phyloP scores from a whole-genome alignment of 768 basidiomycete genomes.

The Termitomyces bulborhizus region DNA sequence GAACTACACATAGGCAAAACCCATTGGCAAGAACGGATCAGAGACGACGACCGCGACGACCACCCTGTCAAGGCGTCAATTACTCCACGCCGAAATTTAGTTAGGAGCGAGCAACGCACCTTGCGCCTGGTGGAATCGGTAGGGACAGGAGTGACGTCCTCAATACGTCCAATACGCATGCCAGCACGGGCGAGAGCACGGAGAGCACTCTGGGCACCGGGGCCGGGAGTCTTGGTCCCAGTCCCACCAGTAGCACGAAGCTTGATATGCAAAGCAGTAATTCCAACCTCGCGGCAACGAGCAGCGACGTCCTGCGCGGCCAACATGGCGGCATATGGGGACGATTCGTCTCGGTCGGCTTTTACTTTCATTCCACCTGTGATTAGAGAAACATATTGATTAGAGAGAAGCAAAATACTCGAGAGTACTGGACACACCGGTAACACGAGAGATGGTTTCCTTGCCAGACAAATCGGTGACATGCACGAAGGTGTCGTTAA shows the following conservation, averaged over 20 bases:
- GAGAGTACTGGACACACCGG: constrained; percentile 48
- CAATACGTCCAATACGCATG: constrained; percentile 97
- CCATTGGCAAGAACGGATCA: constrained; percentile 25
- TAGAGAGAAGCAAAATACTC: not conserved
- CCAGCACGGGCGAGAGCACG: constrained; percentile 97
- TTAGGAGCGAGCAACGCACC: constrained; percentile 37
- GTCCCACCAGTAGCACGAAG: constrained; percentile 97
- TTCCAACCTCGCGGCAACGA: constrained; percentile 97
- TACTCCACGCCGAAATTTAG: not conserved
- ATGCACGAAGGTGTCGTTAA: constrained; percentile 99
- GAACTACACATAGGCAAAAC: constrained; percentile 8
- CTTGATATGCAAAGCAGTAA: constrained; percentile 98
- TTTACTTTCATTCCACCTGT: constrained; percentile 99
- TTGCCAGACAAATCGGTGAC: constrained; percentile 98
- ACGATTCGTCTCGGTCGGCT: constrained; percentile 99
- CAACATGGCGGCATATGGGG: constrained; percentile 95
- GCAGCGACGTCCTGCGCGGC: constrained; percentile 95
- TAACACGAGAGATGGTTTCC: constrained; percentile 98
- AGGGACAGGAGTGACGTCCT: constrained; percentile 96
- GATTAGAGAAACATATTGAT: not conserved
- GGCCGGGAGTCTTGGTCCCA: constrained; percentile 98
- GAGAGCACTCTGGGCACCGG: constrained; percentile 96
- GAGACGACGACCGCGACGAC: constrained; percentile 98
- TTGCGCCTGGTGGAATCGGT: constrained; percentile 97
- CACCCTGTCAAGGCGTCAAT: constrained; percentile 53